Evolutionary conservation across 768 basidiomycete species (phyloP), one percentile per base, ranked within the genome.

Genomic region (Suillus brevipes): DNA sequence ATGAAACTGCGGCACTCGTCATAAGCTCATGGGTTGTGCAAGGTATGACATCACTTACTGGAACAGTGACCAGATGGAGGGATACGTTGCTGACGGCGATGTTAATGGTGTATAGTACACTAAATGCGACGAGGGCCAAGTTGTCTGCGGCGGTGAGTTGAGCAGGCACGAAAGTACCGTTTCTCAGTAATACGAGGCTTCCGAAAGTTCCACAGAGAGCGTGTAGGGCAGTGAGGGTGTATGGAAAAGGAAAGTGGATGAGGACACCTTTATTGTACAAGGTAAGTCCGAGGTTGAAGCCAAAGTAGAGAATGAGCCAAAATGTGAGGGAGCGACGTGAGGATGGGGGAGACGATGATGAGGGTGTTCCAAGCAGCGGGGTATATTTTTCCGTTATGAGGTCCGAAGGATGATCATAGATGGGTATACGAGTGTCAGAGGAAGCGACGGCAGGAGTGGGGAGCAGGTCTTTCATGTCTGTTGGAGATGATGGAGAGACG

Each of bases 211-310:
- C 94, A 67, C 89, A 92, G 14, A 98, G 81, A 4, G 97, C 90
- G 73, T 99, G 97, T 6, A 97, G 70, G 6, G 95, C 95, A 2
- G 97, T 98, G 28, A 99, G 84, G 2, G 94, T 92, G 81, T 98
- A 99, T 3, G 97, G 96, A 71, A 94, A 99, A 0, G 97, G 97
- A 73, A 99, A 99, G 63, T 85, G 87, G 61, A 92, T 89, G 66
- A 99, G 87, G 20, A 99, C 89, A 43, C 87, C 84, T 78, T 99
- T 99, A 85, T 99, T 99, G 78, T 94, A 97, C 52, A 99, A 80
- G 9, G 97, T 99, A 68, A 99, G 85, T 13, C 87, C 85, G 36
- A 99, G 88, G 77, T 98, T 99, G 84, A 96, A 91, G 66, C 80
- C 75, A 73, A 99, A 98, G 80, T 97, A 99, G 66, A 94, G 80